phyloP scores from a whole-genome alignment of 1,284 basidiomycete genomes.

The Cutaneotrichosporon arboriforme region DNA sequence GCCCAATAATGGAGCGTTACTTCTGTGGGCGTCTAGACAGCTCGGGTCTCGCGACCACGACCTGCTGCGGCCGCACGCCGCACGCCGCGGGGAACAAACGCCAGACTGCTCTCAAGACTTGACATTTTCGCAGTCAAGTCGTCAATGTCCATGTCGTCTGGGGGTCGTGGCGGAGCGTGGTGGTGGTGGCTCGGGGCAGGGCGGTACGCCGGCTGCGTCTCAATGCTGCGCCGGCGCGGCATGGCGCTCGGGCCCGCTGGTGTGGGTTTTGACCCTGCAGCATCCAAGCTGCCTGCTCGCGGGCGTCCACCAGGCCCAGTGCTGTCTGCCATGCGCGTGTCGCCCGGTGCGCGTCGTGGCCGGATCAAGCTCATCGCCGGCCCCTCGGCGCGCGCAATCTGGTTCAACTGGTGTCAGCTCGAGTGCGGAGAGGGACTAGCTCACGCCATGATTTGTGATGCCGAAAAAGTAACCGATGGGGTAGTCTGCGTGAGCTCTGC shows the following conservation, averaged over 20 bases:
- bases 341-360: slow-evolving; percentile 16
- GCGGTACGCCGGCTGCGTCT: background rate
- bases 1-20: no score
- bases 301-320: no score
- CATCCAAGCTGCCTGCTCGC: no score
- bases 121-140: slow-evolving; percentile 22
- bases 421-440: background rate
- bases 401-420: slow-evolving; percentile 30
- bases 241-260: background rate
- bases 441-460: slow-evolving; percentile 77
- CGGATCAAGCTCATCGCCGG: slow-evolving; percentile 35
- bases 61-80: background rate
- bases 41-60: background rate
- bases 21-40: no score
- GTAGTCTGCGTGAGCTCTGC: slow-evolving; percentile 49
- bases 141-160: slow-evolving; percentile 27
- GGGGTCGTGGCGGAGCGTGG: background rate
- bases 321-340: no score
- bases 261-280: background rate
- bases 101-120: slow-evolving; percentile 27
- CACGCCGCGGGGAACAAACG: slow-evolving; percentile 27
- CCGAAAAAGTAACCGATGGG: slow-evolving; percentile 83
- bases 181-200: background rate
- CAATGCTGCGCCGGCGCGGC: background rate
- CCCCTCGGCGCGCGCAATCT: slow-evolving; percentile 34